Base-by-base conservation (phyloP, 495 filamentous ascomycete species). In the Glarea lozoyensis region DNA sequence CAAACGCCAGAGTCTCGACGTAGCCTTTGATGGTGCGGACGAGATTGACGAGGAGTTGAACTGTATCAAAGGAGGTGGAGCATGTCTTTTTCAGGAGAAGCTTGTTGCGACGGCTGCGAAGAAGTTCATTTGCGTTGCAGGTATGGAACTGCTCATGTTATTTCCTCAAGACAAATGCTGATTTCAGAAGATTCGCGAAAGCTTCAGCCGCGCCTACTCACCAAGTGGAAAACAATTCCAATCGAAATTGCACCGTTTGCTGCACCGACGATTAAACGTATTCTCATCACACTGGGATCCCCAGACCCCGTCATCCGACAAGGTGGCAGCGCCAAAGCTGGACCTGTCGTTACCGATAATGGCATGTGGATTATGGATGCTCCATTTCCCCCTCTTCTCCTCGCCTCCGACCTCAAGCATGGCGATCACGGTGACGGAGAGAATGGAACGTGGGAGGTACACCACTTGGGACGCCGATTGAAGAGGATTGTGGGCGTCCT, bases 51-150 rank as follows among this genome's bases (percentile, higher is more conserved):
- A 86, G 17, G 85, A 88, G 29, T 63, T 98, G 40, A 98, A 97
- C 64, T 86, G 88, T 57, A 95, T 98, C 65, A 98, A 98, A 67
- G 92, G 92, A 34, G 92, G 92, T 12, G 92, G 92, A 33, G 92
- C 88, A 20, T 98, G 93, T 63, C 65, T 96, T 45, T 96, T 94
- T 72, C 93, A 97, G 65, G 92, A 98, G 69, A 98, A 98, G 68
- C 68, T 98, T 17, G 90, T 98, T 11, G 89, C 89, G 2, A 75
- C 84, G 23, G 74, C 79, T 42, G 83, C 89, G 1, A 82, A 77
- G 66, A 84, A 88, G 53, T 96, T 98, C 57, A 76, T 98, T 42
- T 92, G 86, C 56, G 93, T 97, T 41, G 92, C 93, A 23, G 88
- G 82, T 85, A 58, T 46, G 68, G 58, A 10, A 13, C 22, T 45